These are phyloP conservation scores for Phoenix roebelenii DNA, from an alignment of 176 grass and related monocot species.

Conservation along the genomic window DNA sequence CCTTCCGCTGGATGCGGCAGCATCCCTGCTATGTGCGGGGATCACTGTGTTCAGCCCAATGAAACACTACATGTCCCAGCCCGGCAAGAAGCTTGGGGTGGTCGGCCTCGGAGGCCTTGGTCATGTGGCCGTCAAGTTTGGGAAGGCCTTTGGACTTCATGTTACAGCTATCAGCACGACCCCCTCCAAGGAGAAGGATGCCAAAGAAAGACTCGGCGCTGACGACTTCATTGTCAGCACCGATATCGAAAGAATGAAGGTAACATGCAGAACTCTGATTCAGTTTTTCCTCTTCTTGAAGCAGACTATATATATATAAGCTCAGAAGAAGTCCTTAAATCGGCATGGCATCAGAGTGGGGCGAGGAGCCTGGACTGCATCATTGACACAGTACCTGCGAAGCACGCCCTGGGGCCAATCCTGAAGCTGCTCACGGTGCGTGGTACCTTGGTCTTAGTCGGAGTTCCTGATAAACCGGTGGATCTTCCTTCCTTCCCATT, in stretches of 20 bases:
- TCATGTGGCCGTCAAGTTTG: constrained; percentile 60
- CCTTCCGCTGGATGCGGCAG: constrained; percentile 49
- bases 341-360: constrained; percentile 11
- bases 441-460: constrained; percentile 58
- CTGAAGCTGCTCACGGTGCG: constrained; percentile 69
- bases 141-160: constrained; percentile 52
- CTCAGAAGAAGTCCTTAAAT: no score
- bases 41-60: constrained; percentile 73
- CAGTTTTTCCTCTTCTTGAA: no score
- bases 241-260: constrained; percentile 46
- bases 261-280: not conserved
- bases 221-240: constrained; percentile 59
- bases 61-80: constrained; percentile 56
- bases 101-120: constrained; percentile 69
- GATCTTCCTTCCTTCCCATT: constrained; percentile 83
- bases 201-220: constrained; percentile 35
- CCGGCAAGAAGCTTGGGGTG: constrained; percentile 41
- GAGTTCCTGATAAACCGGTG: constrained; percentile 59
- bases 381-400: constrained; percentile 58
- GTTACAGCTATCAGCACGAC: constrained; percentile 63
- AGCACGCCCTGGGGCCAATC: constrained; percentile 58
- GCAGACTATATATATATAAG: no score
- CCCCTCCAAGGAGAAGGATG: constrained; percentile 59
- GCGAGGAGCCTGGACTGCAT: constrained; percentile 57
- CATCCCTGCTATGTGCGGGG: constrained; percentile 53